Percentiles rank a stretch among this genome's conserved stretches.
These are phyloP conservation scores for Stylonectria norvegica DNA, from an alignment of 2,329 filamentous ascomycete genomes.

Conservation along the genomic window DNA sequence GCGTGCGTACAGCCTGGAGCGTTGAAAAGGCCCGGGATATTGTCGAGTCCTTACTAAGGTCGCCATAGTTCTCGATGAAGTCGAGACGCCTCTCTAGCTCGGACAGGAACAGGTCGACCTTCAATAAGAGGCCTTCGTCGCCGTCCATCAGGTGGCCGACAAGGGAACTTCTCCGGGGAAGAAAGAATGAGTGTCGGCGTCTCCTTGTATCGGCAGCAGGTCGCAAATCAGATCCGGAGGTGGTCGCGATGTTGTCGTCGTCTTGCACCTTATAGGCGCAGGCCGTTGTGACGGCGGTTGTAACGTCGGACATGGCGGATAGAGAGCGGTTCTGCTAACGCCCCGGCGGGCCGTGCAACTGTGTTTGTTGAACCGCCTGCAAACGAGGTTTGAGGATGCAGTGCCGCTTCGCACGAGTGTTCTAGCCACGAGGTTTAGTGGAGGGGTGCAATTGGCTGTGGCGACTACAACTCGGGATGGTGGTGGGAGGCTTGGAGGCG, in stretches of 20 bases:
- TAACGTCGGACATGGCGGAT: slow-evolving; percentile 36
- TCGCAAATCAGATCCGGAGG: slow-evolving; percentile 40
- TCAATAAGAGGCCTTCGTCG: slow-evolving; percentile 59
- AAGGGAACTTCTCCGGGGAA: slow-evolving; percentile 56
- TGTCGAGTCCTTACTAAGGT: slow-evolving; percentile 77
- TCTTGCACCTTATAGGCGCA: slow-evolving; percentile 34
- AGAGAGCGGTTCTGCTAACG: slow-evolving; percentile 12
- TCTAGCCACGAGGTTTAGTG: slow-evolving; percentile 18
- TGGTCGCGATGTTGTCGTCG: slow-evolving; percentile 35
- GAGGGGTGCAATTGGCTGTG: slow-evolving; percentile 25
- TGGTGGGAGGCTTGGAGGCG: slow-evolving; percentile 14
- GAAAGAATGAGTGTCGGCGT: slow-evolving; percentile 56
- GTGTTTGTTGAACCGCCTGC: slow-evolving; percentile 12
- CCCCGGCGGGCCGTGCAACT: slow-evolving; percentile 15
- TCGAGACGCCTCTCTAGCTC: slow-evolving; percentile 86
- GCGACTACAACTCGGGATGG: slow-evolving; percentile 9
- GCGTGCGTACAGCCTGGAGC: slow-evolving; percentile 78
- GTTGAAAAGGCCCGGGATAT: slow-evolving; percentile 83
- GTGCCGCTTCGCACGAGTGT: slow-evolving; percentile 15
- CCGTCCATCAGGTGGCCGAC: slow-evolving; percentile 59
- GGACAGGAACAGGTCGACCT: slow-evolving; percentile 75
- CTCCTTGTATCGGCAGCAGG: slow-evolving; percentile 32
- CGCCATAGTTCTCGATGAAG: slow-evolving; percentile 82
- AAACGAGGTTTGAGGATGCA: slow-evolving; percentile 8
- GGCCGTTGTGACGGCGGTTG: slow-evolving; percentile 37